These are phyloP conservation scores for Hyaloscypha finlandica DNA, from an alignment of 495 filamentous ascomycete species.

Conservation along the genomic window DNA sequence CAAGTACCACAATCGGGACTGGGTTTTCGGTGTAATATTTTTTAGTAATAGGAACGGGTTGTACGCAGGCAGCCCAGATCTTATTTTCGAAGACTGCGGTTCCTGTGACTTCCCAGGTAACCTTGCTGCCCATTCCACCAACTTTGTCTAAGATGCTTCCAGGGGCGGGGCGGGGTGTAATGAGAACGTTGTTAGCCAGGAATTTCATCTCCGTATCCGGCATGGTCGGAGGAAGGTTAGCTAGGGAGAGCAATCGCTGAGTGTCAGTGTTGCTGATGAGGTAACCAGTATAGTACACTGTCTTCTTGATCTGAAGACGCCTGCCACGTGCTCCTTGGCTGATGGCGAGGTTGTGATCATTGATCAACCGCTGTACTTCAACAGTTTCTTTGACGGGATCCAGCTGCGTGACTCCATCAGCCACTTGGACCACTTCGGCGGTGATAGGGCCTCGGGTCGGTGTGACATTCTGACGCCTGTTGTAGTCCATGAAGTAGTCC, in stretches of 20 bases:
- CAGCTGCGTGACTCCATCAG: constrained; percentile 72
- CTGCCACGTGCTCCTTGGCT: constrained; percentile 31
- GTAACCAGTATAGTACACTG: constrained; percentile 94
- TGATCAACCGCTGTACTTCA: constrained; percentile 87
- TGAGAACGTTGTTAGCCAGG: constrained; percentile 89
- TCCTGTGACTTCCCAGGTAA: constrained; percentile 81
- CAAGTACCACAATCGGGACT: constrained; percentile 74
- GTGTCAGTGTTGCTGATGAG: constrained; percentile 72
- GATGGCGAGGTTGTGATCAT: constrained; percentile 71
- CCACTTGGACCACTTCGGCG: constrained; percentile 85
- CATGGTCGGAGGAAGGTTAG: constrained; percentile 59
- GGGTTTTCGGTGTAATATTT: constrained; percentile 73
- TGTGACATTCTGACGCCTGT: constrained; percentile 49
- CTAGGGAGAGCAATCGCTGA: constrained; percentile 65
- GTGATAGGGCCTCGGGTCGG: constrained; percentile 59
- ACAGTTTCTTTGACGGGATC: constrained; percentile 81
- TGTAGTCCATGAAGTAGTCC: constrained; percentile 75
- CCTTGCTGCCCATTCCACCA: constrained; percentile 79
- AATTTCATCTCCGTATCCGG: constrained; percentile 69
- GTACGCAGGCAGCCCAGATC: constrained; percentile 82
- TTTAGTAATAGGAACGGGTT: constrained; percentile 65
- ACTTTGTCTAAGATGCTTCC: constrained; percentile 72
- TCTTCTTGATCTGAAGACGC: constrained; percentile 74
- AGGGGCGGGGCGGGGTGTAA: constrained; percentile 72
- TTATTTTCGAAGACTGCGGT: constrained; percentile 72